Conservation (phyloP, 1,139 yeast genomes). For the Debaryomycetaceae sp. region DNA sequence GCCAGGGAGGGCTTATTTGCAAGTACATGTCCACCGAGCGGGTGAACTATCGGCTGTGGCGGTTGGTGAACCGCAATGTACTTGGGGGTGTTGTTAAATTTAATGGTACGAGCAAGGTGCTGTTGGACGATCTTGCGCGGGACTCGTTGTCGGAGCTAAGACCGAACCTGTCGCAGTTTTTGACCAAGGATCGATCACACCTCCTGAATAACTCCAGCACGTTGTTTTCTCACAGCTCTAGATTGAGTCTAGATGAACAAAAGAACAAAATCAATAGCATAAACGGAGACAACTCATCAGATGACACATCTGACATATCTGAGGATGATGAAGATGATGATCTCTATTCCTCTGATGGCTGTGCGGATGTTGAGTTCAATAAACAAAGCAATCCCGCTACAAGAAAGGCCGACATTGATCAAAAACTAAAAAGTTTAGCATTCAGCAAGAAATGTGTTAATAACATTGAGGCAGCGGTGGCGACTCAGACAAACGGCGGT, state of each 20-base stretch:
- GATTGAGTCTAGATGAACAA: slow-evolving; percentile 12
- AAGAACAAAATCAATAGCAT: slow-evolving; percentile 4
- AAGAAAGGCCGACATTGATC: background rate
- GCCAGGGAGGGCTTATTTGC: slow-evolving; percentile 6
- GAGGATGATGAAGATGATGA: slow-evolving; percentile 13
- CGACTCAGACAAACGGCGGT: slow-evolving; percentile 20
- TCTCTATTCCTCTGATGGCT: slow-evolving; percentile 4
- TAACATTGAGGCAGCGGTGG: slow-evolving; percentile 1
- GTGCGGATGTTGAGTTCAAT: slow-evolving; percentile 5
- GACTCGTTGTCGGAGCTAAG: slow-evolving; percentile 9
- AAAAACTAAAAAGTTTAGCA: background rate
- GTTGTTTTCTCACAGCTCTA: slow-evolving; percentile 18
- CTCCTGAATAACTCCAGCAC: slow-evolving; percentile 18
- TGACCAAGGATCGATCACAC: slow-evolving; percentile 11
- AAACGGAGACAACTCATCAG: slow-evolving; percentile 13
- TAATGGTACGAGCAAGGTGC: background rate
- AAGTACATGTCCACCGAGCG: slow-evolving; percentile 14
- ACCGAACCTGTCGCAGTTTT: slow-evolving; percentile 12
- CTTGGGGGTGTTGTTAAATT: slow-evolving; percentile 2
- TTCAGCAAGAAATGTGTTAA: background rate
- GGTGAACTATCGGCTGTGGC: slow-evolving; percentile 27
- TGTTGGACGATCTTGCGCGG: slow-evolving; percentile 7
- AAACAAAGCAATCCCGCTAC: slow-evolving; percentile 2
- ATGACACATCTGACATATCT: slow-evolving; percentile 32
- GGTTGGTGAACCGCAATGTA: slow-evolving; percentile 16